These are phyloP conservation scores for Suillus clintonianus DNA, from an alignment of 768 basidiomycete species.

Conservation along the genomic window DNA sequence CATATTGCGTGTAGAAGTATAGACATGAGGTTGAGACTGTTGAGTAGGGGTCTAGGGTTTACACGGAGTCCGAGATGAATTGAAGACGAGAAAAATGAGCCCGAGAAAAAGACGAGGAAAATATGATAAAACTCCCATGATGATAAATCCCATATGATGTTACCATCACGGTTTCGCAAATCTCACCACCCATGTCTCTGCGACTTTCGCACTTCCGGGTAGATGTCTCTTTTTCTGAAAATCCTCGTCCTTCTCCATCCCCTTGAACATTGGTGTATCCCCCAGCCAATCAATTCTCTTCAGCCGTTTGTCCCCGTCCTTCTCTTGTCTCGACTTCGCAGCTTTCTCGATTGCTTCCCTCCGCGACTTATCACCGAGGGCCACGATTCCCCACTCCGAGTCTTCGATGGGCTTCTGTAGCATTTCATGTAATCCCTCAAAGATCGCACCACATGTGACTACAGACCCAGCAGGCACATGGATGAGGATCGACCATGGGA, in stretches of 20 bases:
- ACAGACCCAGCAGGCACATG: slow-evolving; percentile 29
- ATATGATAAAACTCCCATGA: not conserved
- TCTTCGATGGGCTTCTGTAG: slow-evolving; percentile 59
- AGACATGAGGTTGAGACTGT: not conserved
- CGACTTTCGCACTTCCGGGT: slow-evolving; percentile 41
- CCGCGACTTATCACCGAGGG: slow-evolving; percentile 40
- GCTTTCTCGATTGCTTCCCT: slow-evolving; percentile 50
- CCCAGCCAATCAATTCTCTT: slow-evolving; percentile 70
- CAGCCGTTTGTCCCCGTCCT: slow-evolving; percentile 36
- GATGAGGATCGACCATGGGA: slow-evolving; percentile 70
- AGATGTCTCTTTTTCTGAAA: slow-evolving; percentile 52
- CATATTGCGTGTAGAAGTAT: not conserved
- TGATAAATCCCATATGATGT: not conserved
- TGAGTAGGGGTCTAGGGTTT: too few relatives aligned
- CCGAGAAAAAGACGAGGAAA: too few relatives aligned
- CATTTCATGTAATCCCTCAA: slow-evolving; percentile 49
- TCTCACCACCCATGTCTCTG: slow-evolving; percentile 65
- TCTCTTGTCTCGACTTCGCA: slow-evolving; percentile 48
- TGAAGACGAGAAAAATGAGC: not conserved
- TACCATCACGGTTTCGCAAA: slow-evolving; percentile 35
- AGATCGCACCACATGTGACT: slow-evolving; percentile 54
- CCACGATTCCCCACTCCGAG: slow-evolving; percentile 67
- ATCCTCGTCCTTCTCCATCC: slow-evolving; percentile 61
- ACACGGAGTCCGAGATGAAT: not conserved
- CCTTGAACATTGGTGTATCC: slow-evolving; percentile 57